phyloP scores from a whole-genome alignment of 306 rosid genomes.

The Quercus aquifolioides region DNA sequence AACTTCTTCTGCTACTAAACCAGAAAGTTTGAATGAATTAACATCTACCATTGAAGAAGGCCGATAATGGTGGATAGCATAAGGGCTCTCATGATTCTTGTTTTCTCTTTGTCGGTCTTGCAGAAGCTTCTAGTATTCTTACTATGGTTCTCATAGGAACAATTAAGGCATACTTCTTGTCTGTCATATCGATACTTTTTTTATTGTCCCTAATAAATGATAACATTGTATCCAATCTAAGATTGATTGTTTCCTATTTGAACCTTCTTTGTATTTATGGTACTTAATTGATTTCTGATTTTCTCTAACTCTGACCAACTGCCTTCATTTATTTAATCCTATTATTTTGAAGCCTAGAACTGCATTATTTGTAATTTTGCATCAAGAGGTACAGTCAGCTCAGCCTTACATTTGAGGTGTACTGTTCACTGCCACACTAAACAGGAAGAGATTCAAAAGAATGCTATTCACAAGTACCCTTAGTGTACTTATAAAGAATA shows the following conservation, averaged over 20 bases:
- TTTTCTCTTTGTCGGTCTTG: no score
- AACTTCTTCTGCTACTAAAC: slow-evolving; percentile 38
- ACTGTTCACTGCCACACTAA: not conserved
- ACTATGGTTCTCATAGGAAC: not conserved
- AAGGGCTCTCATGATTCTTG: no score
- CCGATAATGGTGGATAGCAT: slow-evolving; percentile 13
- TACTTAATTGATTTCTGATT: not conserved
- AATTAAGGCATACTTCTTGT: not conserved
- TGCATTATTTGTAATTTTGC: not conserved
- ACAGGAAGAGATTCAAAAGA: no score
- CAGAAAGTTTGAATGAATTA: slow-evolving; percentile 21
- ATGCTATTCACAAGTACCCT: no score
- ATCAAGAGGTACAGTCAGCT: not conserved
- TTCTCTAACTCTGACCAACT: not conserved
- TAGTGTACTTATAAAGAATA: no score
- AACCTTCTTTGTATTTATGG: not conserved
- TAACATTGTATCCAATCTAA: not conserved
- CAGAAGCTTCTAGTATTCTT: no score
- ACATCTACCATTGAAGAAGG: slow-evolving; percentile 21
- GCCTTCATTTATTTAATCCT: not conserved
- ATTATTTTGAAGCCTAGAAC: not conserved
- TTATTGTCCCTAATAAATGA: not conserved
- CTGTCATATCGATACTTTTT: not conserved
- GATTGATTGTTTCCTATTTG: not conserved
- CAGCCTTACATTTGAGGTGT: not conserved